Percentiles rank a stretch among this genome's conserved stretches.
Conservation (phyloP, 2,329 filamentous ascomycete genomes). For the Lecanicillium sp. region DNA sequence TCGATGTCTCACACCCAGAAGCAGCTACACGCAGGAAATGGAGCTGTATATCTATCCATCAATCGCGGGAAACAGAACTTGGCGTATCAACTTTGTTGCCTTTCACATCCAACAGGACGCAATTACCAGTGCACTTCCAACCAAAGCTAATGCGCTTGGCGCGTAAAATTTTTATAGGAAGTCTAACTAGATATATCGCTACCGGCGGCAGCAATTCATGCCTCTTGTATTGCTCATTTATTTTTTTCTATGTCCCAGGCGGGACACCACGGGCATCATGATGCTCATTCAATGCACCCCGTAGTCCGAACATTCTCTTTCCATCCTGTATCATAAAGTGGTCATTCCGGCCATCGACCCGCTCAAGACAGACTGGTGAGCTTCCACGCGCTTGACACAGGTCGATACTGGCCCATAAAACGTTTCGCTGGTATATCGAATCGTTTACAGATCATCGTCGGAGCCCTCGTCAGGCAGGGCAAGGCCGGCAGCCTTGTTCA, state of each 20-base stretch:
- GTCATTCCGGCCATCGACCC: slow-evolving; percentile 9
- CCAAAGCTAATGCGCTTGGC: slow-evolving; percentile 4
- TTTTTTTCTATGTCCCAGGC: slow-evolving; percentile 2
- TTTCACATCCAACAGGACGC: no score
- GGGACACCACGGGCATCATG: slow-evolving; percentile 8
- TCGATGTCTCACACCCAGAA: no score
- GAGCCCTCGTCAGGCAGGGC: slow-evolving; percentile 95
- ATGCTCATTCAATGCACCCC: slow-evolving; percentile 4
- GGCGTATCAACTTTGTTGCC: no score
- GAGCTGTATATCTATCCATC: no score
- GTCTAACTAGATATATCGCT: slow-evolving; percentile 13
- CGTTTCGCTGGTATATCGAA: slow-evolving; percentile 18
- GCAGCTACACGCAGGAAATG: no score
- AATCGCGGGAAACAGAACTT: no score
- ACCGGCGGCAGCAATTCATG: slow-evolving; percentile 9
- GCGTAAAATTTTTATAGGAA: slow-evolving; percentile 8
- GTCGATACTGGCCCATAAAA: slow-evolving; percentile 6
- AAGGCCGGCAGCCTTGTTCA: slow-evolving; percentile 71
- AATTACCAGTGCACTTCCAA: neutral
- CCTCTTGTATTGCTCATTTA: slow-evolving; percentile 7
- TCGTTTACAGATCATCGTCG: slow-evolving; percentile 57
- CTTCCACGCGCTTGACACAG: neutral
- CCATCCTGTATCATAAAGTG: slow-evolving; percentile 15
- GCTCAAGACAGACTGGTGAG: neutral
- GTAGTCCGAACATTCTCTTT: slow-evolving; percentile 8